Base-by-base conservation (phyloP, 2,329 filamentous ascomycete genomes). In the Thielaviopsis cerberus region DNA sequence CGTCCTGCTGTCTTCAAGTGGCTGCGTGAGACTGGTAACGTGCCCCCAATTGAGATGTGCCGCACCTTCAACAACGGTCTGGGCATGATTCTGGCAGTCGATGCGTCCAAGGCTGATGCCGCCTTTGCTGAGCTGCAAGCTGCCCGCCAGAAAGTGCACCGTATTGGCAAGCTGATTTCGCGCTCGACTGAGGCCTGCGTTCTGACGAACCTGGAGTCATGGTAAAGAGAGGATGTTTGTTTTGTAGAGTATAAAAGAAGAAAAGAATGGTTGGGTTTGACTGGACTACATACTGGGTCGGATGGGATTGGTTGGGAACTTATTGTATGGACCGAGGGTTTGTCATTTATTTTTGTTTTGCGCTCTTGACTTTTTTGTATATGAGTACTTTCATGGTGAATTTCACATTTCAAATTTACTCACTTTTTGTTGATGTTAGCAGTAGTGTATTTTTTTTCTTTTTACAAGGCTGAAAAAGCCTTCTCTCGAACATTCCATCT, bases 41-140 rank as follows among this genome's bases (percentile, higher is more conserved):
- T 97, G 30, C 79, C 77, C 57, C 76, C 83, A 1, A 67, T 74
- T 10, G 92, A 98, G 73, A 94, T 97, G 79, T 88, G 85, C 55
- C 78, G 89, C 59, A 92, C 89, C 1, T 97, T 95, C 78, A 98
- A 98, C 74, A 89, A 85, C 7, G 92, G 92, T 55, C 74, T 98
- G 51, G 92, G 92, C 53, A 97, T 98, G 90, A 86, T 96, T 5
- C 75, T 90, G 27, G 88, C 89, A 4, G 88, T 96, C 2, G 79
- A 78, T 26, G 73, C 78, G 58, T 76, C 73, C 34, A 78, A 85
- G 63, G 86, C 76, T 1, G 76, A 79, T 5, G 73, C 76, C 41
- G 82, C 87, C 1, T 74, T 74, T 22, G 70, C 74, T 56, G 72
- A 79, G 51, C 73, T 96, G 23, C 75, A 81, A 65, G 74, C 73